Conservation (phyloP, 306 rosid species). For the Quercus ilex region DNA sequence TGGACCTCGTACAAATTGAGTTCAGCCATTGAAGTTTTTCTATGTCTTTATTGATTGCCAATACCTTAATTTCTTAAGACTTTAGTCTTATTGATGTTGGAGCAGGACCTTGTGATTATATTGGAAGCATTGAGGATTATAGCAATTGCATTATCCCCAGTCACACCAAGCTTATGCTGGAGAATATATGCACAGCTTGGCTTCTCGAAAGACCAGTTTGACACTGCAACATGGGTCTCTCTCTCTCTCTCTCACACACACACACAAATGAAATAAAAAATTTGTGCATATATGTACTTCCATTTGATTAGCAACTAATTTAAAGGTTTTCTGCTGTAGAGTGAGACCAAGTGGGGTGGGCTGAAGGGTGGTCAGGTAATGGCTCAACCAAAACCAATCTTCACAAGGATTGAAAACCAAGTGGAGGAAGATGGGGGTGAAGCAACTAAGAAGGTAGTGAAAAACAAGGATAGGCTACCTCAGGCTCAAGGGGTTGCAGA, state of each 20-base stretch:
- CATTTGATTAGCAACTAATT: slow-evolving; percentile 26
- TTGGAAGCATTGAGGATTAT: slow-evolving; percentile 80
- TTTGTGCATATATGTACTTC: slow-evolving; percentile 6
- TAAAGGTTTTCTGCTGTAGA: slow-evolving; percentile 40
- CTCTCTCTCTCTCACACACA: slow-evolving; percentile 19
- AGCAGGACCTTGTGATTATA: slow-evolving; percentile 91
- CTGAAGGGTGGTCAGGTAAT: slow-evolving; percentile 77
- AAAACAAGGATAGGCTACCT: slow-evolving; percentile 45
- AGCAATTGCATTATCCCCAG: slow-evolving; percentile 74
- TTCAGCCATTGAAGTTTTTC: background rate
- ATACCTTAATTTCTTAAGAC: slow-evolving; percentile 3
- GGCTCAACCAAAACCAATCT: slow-evolving; percentile 80
- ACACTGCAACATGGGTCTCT: slow-evolving; percentile 75
- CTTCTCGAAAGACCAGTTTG: slow-evolving; percentile 68
- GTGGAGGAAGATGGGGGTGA: slow-evolving; percentile 40
- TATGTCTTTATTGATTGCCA: slow-evolving; percentile 1
- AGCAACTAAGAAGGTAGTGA: slow-evolving; percentile 36
- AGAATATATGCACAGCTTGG: slow-evolving; percentile 90
- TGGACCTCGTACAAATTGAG: background rate
- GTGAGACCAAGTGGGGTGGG: slow-evolving; percentile 88
- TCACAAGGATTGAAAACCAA: slow-evolving; percentile 75
- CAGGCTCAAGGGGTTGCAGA: slow-evolving; percentile 56
- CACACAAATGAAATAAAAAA: too few species aligned
- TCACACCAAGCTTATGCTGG: slow-evolving; percentile 76
- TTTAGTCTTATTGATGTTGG: slow-evolving; percentile 19